Evolutionary conservation across 164 flowering plant species (phyloP), one percentile per base, ranked within the genome.

Genomic region (Tetrastigma voinierianum): DNA sequence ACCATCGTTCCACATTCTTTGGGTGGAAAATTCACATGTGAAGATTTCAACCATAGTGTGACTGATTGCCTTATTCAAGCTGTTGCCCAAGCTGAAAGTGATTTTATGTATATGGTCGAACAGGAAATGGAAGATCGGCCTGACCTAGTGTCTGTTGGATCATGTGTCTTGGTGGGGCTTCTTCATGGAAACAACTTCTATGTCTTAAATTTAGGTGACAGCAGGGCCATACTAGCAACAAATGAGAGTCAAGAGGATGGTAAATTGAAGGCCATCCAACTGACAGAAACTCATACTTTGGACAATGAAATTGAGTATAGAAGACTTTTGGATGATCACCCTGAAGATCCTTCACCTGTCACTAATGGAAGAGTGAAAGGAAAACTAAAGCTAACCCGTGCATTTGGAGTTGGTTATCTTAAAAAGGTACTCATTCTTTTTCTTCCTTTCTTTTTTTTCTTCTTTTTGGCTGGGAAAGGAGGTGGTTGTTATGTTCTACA

Each of bases 61-160:
- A 15, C 44, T 9, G 47, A 59, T 40, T 59, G 62, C 20, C 62
- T 59, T 7, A 43, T 10, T 10, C 17, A 16, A 8, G 62, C 62
- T 15, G n/a, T 59, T 14, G 48, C 47, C 10, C 62, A 59, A 10
- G 46, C 62, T 4, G 62, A 59, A n/a, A 59, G 62, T 43, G 47
- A 44, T 20, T 59, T 59, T 17, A 32, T 59, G 62, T 12, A 59
- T 16, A 40, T 40, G 46, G 62, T 59, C 10, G 62, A 59, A 24
- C 47, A n/a, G 62, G 62, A 59, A 44, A 59, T 59, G 62, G 62
- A 59, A 24, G 62, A 59, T 18, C 62, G 62, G 46, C 62, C 62
- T n/a, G 62, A 59, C 17, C 48, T 59, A 11, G 62, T 59, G 10
- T 59, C 62, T 15, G 48, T 59, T n/a, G 62, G 62, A 40, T 40